Evolutionary conservation across 1,139 yeast species (phyloP).

Genomic region (Suhomyces panamericanus): DNA sequence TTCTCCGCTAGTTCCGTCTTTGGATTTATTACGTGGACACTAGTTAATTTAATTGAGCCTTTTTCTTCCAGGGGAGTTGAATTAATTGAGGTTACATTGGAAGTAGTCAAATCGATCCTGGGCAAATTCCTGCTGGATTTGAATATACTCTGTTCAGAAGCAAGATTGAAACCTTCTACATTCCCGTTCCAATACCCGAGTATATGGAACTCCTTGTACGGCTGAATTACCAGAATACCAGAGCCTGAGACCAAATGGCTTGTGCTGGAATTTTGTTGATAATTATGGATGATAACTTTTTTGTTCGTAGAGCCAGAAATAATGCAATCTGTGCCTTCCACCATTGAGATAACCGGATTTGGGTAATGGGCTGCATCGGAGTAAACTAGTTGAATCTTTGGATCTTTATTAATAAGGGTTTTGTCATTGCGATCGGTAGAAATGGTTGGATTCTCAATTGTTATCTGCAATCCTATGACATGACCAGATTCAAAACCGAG

Average conservation of each 20-base stretch:
- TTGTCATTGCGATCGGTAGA: conserved; percentile 4
- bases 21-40: conserved; percentile 7
- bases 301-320: conserved; percentile 48
- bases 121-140: conserved; percentile 13
- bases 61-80: conserved; percentile 7
- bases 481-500: conserved; percentile 64
- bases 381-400: conserved; percentile 22
- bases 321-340: conserved; percentile 21
- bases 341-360: conserved; percentile 50
- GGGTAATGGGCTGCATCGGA: conserved; percentile 42
- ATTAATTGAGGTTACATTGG: conserved; percentile 10
- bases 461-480: conserved; percentile 34
- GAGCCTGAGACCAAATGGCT: conserved; percentile 4
- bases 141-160: conserved; percentile 2
- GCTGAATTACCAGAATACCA: conserved; percentile 16
- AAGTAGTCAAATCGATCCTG: conserved; percentile 8
- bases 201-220: conserved; percentile 15
- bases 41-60: conserved; percentile 14
- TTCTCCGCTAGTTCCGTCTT: neutral
- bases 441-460: conserved; percentile 5
- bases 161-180: conserved; percentile 23
- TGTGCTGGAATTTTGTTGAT: conserved; percentile 16
- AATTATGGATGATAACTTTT: conserved; percentile 29
- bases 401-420: conserved; percentile 25
- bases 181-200: conserved; percentile 47